Base-by-base conservation (phyloP, 495 filamentous ascomycete genomes). In the Tuber umbilicatum region DNA sequence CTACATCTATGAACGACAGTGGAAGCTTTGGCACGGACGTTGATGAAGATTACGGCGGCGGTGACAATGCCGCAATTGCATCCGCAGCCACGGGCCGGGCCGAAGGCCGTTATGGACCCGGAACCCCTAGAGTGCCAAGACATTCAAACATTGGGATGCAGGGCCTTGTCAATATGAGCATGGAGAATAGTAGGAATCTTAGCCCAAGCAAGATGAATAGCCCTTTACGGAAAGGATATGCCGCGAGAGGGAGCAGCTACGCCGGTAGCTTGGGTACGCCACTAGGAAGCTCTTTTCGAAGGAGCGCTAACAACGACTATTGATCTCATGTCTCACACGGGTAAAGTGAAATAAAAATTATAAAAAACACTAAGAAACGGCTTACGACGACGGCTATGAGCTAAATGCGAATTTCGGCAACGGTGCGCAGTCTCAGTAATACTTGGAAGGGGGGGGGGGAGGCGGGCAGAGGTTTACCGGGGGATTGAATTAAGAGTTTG, bases 171-270 rank as follows among this genome's bases (percentile, higher is more conserved):
- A 79, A 82, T 67, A 78, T 80, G 78, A 78, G 75, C n/a, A 64
- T 70, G 9, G 55, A 82, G 19, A 78, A 82, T 35, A 78, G 73
- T 14, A 71, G 77, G 41, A 69, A 69, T 6, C 31, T 82, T 50
- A 82, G 80, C 31, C 81, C 81, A 37, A 82, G 75, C 68, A 82
- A 82, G 75, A 78, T 80, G 80, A 27, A n/a, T 14, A 82, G 72
- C 42, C 81, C 81, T n/a, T 37, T 82, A 21, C 80, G 76, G 73
- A 78, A 55, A 40, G 80, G 76, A 5, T 60, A 71, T 14, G 9
- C 69, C 19, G 43, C 70, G 42, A 77, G 77, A 42, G 73, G 60
- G 31, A 78, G 77, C 21, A 76, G 68, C 39, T 82, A 82, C 73
- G 69, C 73, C 7, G 75, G 69, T 17, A 82, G 81, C 64, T 76